Base-by-base conservation (phyloP, 2,329 filamentous ascomycete species). In the Exutisphaerella laricina region DNA sequence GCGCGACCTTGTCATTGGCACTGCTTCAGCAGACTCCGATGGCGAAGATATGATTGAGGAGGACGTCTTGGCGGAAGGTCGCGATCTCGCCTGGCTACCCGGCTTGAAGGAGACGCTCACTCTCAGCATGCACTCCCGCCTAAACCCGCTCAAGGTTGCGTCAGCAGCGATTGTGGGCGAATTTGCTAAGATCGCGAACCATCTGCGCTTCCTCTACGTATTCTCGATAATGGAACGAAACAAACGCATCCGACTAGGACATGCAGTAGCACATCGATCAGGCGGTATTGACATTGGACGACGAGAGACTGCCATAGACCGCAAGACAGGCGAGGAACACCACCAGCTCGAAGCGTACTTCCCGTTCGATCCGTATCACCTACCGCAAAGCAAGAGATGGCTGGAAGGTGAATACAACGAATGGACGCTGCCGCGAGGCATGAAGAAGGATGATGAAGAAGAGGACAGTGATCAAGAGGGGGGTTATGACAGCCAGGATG, bases 91-190 rank as follows among this genome's bases (percentile, higher is more conserved):
- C 29, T 97, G 92, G 84, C 77, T 84, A 39, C 74, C 80, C 6
- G 78, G 78, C 17, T 77, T 92, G 48, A 85, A 85, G 58, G 81
- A 88, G 39, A 77, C 81, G 17, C 72, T 97, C 36, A 78, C 79
- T 36, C 77, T 78, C 29, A 86, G 89, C 58, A 86, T 97, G 56
- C 85, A 88, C 66, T 89, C 85, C 41, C 84, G 82, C 53, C 82
- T 98, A 56, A 98, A 98, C 64, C 92, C 92, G 0, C 79, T 98
- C 40, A 95, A 95, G 64, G 85, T 98, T 52, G 95, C 89, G 72
- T 87, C 89, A 2, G 87, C 88, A 0, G 78, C 79, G 6, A 96
- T 98, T 48, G 90, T 97, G 18, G 77, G 84, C 36, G 86, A 97
- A 58, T 98, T 97, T 61, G 88, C 90, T 16, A 84, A 84, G 59